Percentiles rank a stretch among this genome's conserved stretches.
Evolutionary conservation across 2,329 filamentous ascomycete species (phyloP).

Genomic region (Orbilia brochopaga): DNA sequence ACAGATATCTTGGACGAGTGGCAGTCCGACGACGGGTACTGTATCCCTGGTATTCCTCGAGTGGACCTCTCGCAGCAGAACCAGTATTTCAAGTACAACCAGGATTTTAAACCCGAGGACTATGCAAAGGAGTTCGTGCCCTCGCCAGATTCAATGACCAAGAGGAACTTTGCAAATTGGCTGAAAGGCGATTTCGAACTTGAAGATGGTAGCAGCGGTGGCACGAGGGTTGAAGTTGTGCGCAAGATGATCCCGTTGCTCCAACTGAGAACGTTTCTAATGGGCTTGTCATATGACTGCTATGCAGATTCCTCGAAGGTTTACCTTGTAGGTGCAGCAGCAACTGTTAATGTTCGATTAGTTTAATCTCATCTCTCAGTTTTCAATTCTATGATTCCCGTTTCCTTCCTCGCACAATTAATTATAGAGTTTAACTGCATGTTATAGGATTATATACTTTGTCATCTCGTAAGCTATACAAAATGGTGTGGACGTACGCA

Average conservation of each 20-base stretch:
- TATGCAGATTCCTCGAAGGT: conserved; percentile 4
- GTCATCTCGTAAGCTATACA: too few species aligned
- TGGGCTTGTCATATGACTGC: conserved; percentile 2
- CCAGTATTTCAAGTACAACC: not conserved
- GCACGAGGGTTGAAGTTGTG: not conserved
- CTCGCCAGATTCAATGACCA: not conserved
- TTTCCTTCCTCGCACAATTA: too few species aligned
- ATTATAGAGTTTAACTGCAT: too few species aligned
- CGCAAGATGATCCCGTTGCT: conserved; percentile 6
- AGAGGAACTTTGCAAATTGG: not conserved
- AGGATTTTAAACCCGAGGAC: not conserved
- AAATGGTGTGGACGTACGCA: too few species aligned
- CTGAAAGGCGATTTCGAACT: not conserved
- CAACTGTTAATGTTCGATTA: conserved; percentile 5
- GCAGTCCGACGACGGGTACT: not conserved
- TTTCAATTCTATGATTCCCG: not conserved
- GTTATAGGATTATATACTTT: too few species aligned
- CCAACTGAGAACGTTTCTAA: conserved; percentile 3
- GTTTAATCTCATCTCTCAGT: not conserved
- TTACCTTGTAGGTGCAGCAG: not conserved
- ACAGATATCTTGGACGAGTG: not conserved
- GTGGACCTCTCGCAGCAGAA: not conserved
- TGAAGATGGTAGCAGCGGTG: not conserved
- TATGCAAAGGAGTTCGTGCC: not conserved
- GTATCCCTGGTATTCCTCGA: not conserved